phyloP scores from a whole-genome alignment of 2,329 filamentous ascomycete species.

The Hirsutella rhossiliensis region DNA sequence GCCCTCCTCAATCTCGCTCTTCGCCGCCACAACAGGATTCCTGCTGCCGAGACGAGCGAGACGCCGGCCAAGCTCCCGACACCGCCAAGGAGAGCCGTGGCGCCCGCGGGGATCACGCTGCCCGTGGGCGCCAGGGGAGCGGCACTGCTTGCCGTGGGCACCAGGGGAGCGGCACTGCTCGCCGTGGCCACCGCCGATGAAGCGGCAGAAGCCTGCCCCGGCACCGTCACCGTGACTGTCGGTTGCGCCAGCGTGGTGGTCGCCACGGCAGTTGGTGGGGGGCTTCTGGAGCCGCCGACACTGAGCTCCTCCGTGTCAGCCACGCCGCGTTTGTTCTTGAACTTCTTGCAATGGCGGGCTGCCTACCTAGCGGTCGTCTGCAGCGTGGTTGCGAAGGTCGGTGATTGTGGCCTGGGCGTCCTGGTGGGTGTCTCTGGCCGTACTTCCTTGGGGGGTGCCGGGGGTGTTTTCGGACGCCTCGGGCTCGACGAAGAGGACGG shows the following conservation, averaged over 20 bases:
- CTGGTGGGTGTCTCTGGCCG: not conserved
- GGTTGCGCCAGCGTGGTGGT: not conserved
- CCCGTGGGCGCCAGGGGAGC: too few relatives aligned
- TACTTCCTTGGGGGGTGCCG: not conserved
- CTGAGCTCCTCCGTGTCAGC: not conserved
- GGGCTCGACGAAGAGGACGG: not conserved
- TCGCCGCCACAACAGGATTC: too few relatives aligned
- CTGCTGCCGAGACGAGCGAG: too few relatives aligned
- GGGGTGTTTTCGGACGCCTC: not conserved
- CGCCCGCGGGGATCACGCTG: too few relatives aligned
- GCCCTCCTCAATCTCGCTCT: too few relatives aligned
- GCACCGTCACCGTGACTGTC: not conserved
- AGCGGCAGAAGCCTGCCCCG: not conserved
- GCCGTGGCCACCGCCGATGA: not conserved
- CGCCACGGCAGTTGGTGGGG: not conserved
- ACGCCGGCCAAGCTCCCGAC: too few relatives aligned
- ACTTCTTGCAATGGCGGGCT: not conserved
- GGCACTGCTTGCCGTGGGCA: not conserved
- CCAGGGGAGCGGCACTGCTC: not conserved
- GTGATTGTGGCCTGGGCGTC: not conserved
- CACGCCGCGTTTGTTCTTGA: not conserved
- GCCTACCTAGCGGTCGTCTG: not conserved
- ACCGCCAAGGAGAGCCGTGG: too few relatives aligned
- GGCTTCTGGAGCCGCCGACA: not conserved
- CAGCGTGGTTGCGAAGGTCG: not conserved